phyloP scores from a whole-genome alignment of 441 rosid genomes.

The Adansonia gregorii region DNA sequence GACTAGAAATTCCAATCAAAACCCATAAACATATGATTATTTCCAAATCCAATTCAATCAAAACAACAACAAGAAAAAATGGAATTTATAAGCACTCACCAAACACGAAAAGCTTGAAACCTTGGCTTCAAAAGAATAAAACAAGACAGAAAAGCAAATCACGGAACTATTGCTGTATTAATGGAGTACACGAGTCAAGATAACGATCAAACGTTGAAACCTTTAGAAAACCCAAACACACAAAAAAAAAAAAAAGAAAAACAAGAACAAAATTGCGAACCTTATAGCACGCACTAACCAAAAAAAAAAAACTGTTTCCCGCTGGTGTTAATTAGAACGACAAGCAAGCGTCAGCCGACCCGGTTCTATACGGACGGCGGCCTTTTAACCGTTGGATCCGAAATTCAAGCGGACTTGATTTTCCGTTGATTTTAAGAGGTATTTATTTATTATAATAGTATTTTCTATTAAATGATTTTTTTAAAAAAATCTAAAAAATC shows the following conservation, averaged over 20 bases:
- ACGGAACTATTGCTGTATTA: slow-evolving; percentile 6
- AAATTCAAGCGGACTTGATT: slow-evolving; percentile 1
- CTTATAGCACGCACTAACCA: slow-evolving; percentile 16
- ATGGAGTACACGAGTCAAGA: slow-evolving; percentile 32
- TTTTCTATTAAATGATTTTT: not conserved
- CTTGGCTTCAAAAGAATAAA: not conserved
- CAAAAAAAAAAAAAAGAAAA: not conserved
- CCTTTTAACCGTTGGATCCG: slow-evolving; percentile 10
- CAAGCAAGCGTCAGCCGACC: not conserved
- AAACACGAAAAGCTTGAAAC: slow-evolving; percentile 12
- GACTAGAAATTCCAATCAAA: not conserved
- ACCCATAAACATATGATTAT: slow-evolving; percentile 7
- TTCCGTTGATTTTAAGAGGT: not conserved
- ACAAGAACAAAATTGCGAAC: not conserved
- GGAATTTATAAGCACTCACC: slow-evolving; percentile 28
- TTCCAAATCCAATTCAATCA: not conserved
- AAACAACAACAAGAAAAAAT: not conserved
- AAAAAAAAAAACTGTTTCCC: slow-evolving; percentile 31
- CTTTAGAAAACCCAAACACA: not conserved
- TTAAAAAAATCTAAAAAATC: too few species aligned
- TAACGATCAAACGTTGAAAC: slow-evolving; percentile 28
- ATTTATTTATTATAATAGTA: not conserved
- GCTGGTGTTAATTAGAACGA: not conserved
- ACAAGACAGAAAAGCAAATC: not conserved
- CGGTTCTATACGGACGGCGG: not conserved